A percentile compares a stretch with the other conserved stretches of the same genome.
These are phyloP conservation scores for Oryza brachyantha DNA, from an alignment of 176 grass and related monocot genomes.

Conservation along the genomic window DNA sequence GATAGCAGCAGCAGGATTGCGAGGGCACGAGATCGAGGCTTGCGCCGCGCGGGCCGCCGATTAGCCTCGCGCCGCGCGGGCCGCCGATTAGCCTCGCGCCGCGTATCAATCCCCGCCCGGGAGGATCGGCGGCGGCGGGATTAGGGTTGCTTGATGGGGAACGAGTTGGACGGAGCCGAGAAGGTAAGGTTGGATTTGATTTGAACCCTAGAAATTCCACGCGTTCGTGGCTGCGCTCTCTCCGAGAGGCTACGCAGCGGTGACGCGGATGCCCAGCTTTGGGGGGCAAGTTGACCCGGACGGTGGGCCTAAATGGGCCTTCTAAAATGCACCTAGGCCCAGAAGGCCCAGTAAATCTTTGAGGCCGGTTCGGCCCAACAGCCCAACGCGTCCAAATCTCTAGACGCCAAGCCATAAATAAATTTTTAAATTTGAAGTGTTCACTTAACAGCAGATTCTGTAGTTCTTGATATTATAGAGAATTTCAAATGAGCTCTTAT, in stretches of 20 bases:
- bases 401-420: no score
- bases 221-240: background rate
- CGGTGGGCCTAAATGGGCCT: background rate
- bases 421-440: no score
- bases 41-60: background rate
- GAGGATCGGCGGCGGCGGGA: background rate
- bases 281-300: background rate
- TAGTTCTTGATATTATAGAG: no score
- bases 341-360: background rate
- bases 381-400: no score
- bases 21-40: no score
- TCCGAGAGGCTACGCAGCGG: background rate
- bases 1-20: conserved; percentile 4
- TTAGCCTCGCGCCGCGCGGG: conserved; percentile 1
- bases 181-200: conserved; percentile 23
- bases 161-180: conserved; percentile 2
- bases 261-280: background rate
- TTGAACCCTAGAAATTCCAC: conserved; percentile 34
- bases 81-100: background rate
- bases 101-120: background rate
- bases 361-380: no score
- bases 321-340: background rate
- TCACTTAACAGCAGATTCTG: no score
- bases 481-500: no score
- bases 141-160: conserved; percentile 43